Conservation (phyloP, 2,329 filamentous ascomycete genomes). For the Ophiostoma quercus region DNA sequence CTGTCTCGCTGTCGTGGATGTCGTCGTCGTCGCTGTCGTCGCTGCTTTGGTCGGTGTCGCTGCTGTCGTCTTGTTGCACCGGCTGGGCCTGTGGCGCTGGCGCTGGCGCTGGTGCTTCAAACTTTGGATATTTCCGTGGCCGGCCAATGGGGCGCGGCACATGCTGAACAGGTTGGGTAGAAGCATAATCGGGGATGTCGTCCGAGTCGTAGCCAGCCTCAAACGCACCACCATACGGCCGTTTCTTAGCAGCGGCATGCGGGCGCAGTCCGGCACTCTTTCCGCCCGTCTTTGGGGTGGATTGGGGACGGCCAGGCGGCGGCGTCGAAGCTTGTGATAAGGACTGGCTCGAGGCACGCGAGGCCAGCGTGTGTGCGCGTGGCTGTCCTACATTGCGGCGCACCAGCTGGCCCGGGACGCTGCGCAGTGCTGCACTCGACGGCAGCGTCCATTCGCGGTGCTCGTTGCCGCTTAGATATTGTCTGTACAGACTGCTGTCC, state of each 20-base stretch:
- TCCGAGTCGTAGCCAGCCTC: slow-evolving; percentile 17
- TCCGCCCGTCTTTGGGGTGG: slow-evolving; percentile 29
- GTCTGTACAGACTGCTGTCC: slow-evolving; percentile 32
- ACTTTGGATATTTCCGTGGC: not conserved
- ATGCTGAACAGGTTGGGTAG: not conserved
- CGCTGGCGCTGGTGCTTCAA: not conserved
- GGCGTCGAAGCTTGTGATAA: slow-evolving; percentile 25
- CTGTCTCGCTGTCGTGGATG: slow-evolving; percentile 23
- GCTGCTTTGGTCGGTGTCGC: slow-evolving; percentile 18
- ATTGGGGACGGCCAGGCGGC: not conserved
- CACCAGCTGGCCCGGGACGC: slow-evolving; percentile 29
- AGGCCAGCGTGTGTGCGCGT: not conserved
- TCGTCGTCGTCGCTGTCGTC: not conserved
- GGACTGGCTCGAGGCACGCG: not conserved
- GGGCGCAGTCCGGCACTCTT: slow-evolving; percentile 45
- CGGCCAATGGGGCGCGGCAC: not conserved
- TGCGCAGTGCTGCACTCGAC: slow-evolving; percentile 27
- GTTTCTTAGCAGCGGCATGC: slow-evolving; percentile 40
- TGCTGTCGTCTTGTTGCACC: slow-evolving; percentile 28
- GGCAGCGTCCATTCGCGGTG: slow-evolving; percentile 31
- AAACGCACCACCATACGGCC: slow-evolving; percentile 34
- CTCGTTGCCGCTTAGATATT: slow-evolving; percentile 35
- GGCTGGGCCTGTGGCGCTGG: not conserved
- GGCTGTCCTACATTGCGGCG: slow-evolving; percentile 23
- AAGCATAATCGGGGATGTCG: not conserved